phyloP scores from a whole-genome alignment of 352 stramenopile genomes.

The Globisporangium paroecandrum region DNA sequence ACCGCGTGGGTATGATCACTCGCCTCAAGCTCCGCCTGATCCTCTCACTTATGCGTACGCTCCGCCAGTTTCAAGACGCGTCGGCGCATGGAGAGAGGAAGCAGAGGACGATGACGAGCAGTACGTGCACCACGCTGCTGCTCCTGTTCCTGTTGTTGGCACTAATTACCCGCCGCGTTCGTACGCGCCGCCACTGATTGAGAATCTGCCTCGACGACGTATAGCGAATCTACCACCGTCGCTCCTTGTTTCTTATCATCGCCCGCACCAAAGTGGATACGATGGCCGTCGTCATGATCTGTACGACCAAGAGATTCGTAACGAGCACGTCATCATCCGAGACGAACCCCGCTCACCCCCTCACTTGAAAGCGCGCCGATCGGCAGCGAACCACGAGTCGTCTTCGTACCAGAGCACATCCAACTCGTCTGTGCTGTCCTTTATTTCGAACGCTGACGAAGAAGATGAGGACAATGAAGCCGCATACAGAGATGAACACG shows the following conservation, averaged over 20 bases:
- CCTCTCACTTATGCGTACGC: neutral
- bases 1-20: neutral
- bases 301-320: neutral
- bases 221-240: neutral
- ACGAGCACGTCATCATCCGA: neutral
- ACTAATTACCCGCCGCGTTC: neutral
- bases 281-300: neutral
- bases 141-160: neutral
- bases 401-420: conserved; percentile 16
- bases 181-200: neutral
- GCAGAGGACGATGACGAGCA: neutral
- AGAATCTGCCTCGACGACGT: neutral
- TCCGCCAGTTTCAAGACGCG: neutral
- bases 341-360: neutral
- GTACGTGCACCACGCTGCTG: neutral
- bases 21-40: neutral
- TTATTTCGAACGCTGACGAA: conserved; percentile 3
- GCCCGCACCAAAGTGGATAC: neutral
- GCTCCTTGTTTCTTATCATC: neutral
- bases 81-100: neutral
- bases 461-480: neutral
- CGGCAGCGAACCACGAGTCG: neutral
- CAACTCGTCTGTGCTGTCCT: conserved; percentile 9
- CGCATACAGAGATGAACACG: neutral
- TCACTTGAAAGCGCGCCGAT: neutral